Evolutionary conservation across 176 grass and related monocot genomes (phyloP).

Genomic region (Carex parvula): DNA sequence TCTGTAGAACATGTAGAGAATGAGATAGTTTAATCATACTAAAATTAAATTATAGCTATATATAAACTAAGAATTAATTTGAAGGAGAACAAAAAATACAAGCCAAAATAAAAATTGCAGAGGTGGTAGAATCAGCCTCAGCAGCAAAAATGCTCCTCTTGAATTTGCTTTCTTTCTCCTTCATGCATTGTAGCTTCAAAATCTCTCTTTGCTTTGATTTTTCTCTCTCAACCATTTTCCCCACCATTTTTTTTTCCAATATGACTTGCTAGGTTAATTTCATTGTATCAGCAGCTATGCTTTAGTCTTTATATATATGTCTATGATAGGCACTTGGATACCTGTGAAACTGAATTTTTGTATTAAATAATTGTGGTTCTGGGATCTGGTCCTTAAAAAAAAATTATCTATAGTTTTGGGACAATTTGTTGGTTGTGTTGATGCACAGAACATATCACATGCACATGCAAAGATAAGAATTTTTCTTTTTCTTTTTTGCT

Average conservation of each 20-base stretch:
- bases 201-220: neutral
- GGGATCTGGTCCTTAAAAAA: neutral
- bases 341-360: neutral
- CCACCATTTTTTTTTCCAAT: neutral
- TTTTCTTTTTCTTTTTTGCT: too few species aligned
- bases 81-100: too few species aligned
- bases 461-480: neutral
- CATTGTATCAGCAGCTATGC: neutral
- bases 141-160: too few species aligned
- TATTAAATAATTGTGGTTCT: neutral
- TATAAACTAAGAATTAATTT: too few species aligned
- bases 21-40: too few species aligned
- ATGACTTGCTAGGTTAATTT: neutral
- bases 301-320: neutral
- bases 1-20: too few species aligned
- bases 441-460: neutral
- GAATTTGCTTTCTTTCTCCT: neutral
- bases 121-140: too few species aligned
- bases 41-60: too few species aligned
- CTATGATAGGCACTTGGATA: neutral
- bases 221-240: neutral
- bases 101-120: too few species aligned
- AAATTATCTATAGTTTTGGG: neutral
- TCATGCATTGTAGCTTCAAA: constrained; percentile 5
- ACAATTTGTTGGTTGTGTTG: neutral